Evolutionary conservation across 2,329 filamentous ascomycete species (phyloP).

Genomic region (Neofusicoccum parvum): DNA sequence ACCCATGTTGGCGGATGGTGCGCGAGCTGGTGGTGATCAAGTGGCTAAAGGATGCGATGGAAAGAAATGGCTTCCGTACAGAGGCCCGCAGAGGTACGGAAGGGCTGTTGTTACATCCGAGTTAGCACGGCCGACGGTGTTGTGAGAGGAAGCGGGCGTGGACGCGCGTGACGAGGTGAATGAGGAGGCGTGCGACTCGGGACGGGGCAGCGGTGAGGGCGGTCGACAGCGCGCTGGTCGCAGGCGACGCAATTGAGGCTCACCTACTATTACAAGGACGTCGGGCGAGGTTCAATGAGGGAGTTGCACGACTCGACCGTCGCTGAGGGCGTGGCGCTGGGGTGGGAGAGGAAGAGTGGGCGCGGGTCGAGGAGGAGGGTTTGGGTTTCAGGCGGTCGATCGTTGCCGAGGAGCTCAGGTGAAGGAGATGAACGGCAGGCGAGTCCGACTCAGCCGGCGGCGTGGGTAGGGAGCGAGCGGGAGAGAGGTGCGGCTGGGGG

Average conservation of each 20-base stretch:
- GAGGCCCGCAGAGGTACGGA: slow-evolving; percentile 21
- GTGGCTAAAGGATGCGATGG: slow-evolving; percentile 4
- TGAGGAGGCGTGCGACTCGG: slow-evolving; percentile 12
- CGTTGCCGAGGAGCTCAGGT: slow-evolving; percentile 19
- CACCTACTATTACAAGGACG: slow-evolving; percentile 29
- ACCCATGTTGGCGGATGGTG: slow-evolving; percentile 73
- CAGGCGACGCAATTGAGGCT: slow-evolving; percentile 25
- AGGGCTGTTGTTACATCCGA: slow-evolving; percentile 1
- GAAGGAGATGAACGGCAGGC: slow-evolving; percentile 21
- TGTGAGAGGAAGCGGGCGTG: slow-evolving; percentile 16
- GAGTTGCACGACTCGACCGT: slow-evolving; percentile 18
- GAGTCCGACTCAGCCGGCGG: slow-evolving; percentile 20
- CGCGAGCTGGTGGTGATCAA: background rate
- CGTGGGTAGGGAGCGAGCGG: slow-evolving; percentile 12
- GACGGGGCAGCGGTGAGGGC: slow-evolving; percentile 14
- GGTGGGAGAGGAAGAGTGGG: slow-evolving; percentile 5
- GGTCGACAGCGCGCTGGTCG: background rate
- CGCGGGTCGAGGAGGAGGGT: slow-evolving; percentile 15
- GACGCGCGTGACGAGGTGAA: slow-evolving; percentile 16
- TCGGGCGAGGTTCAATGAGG: slow-evolving; percentile 12
- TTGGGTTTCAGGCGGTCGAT: slow-evolving; percentile 18
- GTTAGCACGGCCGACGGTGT: slow-evolving; percentile 15
- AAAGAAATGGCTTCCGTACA: slow-evolving; percentile 19
- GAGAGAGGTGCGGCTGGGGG: slow-evolving; percentile 14
- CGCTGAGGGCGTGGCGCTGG: slow-evolving; percentile 7